These are phyloP conservation scores for Penicillium robsamsonii DNA, from an alignment of 495 filamentous ascomycete genomes.

Conservation along the genomic window DNA sequence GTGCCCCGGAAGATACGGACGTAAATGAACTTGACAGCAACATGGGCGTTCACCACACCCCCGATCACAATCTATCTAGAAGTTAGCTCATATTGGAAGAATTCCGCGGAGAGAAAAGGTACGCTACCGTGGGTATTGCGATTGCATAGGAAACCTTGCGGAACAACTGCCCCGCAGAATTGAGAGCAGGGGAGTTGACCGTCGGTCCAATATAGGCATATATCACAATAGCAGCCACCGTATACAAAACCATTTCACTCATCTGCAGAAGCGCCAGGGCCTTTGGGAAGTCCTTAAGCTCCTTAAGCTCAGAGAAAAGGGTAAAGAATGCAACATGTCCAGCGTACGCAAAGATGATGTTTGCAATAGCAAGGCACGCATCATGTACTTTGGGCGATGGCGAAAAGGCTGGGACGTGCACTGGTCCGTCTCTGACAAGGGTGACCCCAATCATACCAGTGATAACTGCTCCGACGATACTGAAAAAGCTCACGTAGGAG, in stretches of 20 bases:
- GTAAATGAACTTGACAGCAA: constrained; percentile 57
- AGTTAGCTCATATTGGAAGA: constrained; percentile 60
- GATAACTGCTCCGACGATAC: constrained; percentile 61
- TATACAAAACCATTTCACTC: constrained; percentile 64
- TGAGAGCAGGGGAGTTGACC: constrained; percentile 66
- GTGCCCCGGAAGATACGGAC: constrained; percentile 51
- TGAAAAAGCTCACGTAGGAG: constrained; percentile 60
- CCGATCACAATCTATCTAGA: constrained; percentile 43
- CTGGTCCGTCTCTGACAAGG: constrained; percentile 28
- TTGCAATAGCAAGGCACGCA: constrained; percentile 43
- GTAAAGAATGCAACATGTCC: constrained; percentile 66
- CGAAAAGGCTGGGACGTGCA: constrained; percentile 42
- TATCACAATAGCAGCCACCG: constrained; percentile 61
- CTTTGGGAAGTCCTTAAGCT: constrained; percentile 59
- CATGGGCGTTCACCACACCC: constrained; percentile 63
- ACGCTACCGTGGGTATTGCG: constrained; percentile 59
- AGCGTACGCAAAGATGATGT: constrained; percentile 42
- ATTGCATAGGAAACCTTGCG: constrained; percentile 69
- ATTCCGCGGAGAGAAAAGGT: constrained; percentile 47
- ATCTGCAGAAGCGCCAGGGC: constrained; percentile 57
- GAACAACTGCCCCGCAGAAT: constrained; percentile 54
- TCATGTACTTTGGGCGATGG: constrained; percentile 32
- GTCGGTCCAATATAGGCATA: constrained; percentile 63
- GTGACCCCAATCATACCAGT: constrained; percentile 63
- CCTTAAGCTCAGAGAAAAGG: constrained; percentile 68